phyloP scores from a whole-genome alignment of 495 filamentous ascomycete species.

The Saxispiralis lemnorum region DNA sequence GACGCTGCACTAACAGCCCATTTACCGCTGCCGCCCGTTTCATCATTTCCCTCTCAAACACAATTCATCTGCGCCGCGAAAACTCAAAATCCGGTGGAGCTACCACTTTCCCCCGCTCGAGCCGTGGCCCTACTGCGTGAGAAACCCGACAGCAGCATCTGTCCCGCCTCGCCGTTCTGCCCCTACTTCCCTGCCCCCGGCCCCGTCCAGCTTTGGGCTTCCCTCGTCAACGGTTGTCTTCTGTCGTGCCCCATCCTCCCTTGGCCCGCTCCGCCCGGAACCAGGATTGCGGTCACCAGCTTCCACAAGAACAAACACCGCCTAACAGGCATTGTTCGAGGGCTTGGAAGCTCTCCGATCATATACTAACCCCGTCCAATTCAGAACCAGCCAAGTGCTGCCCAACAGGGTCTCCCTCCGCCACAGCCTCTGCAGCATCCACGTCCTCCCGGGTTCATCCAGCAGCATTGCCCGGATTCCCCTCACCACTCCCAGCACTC shows the following conservation, averaged over 20 bases:
- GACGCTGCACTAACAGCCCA: too few species aligned
- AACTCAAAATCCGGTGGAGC: too few species aligned
- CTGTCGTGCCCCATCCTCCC: neutral
- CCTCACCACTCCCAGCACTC: constrained; percentile 14
- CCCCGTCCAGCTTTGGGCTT: neutral
- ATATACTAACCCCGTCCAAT: neutral
- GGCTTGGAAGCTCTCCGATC: neutral
- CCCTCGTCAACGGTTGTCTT: neutral
- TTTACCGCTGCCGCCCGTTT: too few species aligned
- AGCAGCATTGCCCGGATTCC: constrained; percentile 25
- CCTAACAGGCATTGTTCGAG: neutral
- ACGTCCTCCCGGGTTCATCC: constrained; percentile 18
- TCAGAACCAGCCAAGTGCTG: constrained; percentile 26
- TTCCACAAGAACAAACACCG: neutral
- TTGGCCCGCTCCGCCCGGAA: neutral
- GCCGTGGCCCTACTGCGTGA: too few species aligned
- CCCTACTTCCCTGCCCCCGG: neutral
- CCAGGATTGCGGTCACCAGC: neutral
- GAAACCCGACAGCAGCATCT: too few species aligned
- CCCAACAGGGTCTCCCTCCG: constrained; percentile 25
- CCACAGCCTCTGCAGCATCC: constrained; percentile 25
- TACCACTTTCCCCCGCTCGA: too few species aligned
- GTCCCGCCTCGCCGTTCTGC: neutral
- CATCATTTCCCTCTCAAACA: too few species aligned
- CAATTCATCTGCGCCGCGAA: too few species aligned